These are phyloP conservation scores for Rosa persica DNA, from an alignment of 306 rosid species.

Conservation along the genomic window DNA sequence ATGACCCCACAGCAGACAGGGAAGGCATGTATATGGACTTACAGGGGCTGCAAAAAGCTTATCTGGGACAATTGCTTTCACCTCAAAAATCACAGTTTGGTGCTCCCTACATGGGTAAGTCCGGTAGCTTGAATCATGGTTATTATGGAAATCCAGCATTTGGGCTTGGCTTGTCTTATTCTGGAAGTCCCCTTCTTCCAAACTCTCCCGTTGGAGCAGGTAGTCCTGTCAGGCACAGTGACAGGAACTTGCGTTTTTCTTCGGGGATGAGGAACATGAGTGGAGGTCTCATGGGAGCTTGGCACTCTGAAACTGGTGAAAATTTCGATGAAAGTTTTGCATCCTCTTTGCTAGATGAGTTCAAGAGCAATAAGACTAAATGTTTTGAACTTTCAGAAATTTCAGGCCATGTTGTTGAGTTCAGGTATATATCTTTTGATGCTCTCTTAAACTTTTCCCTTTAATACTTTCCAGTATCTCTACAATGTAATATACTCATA, in stretches of 20 bases:
- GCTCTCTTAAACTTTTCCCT: neutral
- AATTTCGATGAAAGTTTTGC: conserved; percentile 71
- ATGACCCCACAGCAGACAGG: conserved; percentile 62
- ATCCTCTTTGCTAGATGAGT: conserved; percentile 84
- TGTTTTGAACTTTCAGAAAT: conserved; percentile 89
- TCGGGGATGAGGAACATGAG: conserved; percentile 81
- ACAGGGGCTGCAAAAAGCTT: conserved; percentile 79
- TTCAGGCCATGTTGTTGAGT: conserved; percentile 66
- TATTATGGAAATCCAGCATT: conserved; percentile 74
- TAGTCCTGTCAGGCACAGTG: conserved; percentile 75
- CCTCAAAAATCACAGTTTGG: conserved; percentile 77
- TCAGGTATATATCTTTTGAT: conserved; percentile 49
- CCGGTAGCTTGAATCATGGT: conserved; percentile 68
- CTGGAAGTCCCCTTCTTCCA: conserved; percentile 64
- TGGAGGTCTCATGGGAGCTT: conserved; percentile 72
- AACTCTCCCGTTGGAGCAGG: conserved; percentile 83
- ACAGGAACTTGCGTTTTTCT: conserved; percentile 67
- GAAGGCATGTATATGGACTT: conserved; percentile 70
- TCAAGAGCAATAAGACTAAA: conserved; percentile 79
- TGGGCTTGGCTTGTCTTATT: conserved; percentile 75
- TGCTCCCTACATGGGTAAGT: conserved; percentile 60
- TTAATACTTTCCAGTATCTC: neutral
- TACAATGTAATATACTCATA: conserved; percentile 1
- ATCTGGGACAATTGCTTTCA: conserved; percentile 61
- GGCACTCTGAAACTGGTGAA: conserved; percentile 73